phyloP scores from a whole-genome alignment of 2,329 filamentous ascomycete genomes.

The Calonectria leucothoes region DNA sequence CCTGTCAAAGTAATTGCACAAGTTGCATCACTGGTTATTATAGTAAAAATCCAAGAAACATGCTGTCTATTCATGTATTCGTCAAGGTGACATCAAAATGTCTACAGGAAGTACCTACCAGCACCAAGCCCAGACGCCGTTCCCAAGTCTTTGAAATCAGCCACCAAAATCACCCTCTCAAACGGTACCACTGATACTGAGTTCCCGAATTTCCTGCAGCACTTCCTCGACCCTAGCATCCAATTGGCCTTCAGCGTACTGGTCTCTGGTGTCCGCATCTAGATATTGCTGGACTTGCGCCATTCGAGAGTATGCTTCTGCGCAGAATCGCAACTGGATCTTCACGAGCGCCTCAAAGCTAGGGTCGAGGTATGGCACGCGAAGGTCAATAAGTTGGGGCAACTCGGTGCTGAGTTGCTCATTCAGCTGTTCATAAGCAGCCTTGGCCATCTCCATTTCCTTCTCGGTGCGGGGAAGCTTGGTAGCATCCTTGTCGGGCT shows the following conservation, averaged over 20 bases:
- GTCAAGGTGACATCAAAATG: slow-evolving; percentile 36
- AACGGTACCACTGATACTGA: slow-evolving; percentile 87
- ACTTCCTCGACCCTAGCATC: slow-evolving; percentile 95
- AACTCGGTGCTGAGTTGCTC: slow-evolving; percentile 94
- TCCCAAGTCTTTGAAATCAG: slow-evolving; percentile 29
- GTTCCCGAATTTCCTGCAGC: slow-evolving; percentile 93
- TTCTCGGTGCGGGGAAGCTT: slow-evolving; percentile 97
- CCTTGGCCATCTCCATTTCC: slow-evolving; percentile 94
- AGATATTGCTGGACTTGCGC: slow-evolving; percentile 99
- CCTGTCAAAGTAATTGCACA: background rate
- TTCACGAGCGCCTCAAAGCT: slow-evolving; percentile 98
- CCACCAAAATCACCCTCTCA: slow-evolving; percentile 46
- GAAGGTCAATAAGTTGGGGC: slow-evolving; percentile 94
- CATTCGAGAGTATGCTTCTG: slow-evolving; percentile 97
- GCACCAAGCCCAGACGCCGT: slow-evolving; percentile 43
- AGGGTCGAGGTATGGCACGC: slow-evolving; percentile 96
- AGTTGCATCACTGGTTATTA: background rate
- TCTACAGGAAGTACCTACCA: slow-evolving; percentile 40
- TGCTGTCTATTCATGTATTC: slow-evolving; percentile 42
- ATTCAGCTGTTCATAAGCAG: slow-evolving; percentile 95
- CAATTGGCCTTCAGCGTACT: slow-evolving; percentile 93
- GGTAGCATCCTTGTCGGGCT: slow-evolving; percentile 97
- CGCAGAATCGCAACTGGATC: slow-evolving; percentile 97
- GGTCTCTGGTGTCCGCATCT: slow-evolving; percentile 93
- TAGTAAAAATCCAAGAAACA: slow-evolving; percentile 4